Evolutionary conservation across 257 asterid genomes (phyloP).

Genomic region (Primulina tabacum): DNA sequence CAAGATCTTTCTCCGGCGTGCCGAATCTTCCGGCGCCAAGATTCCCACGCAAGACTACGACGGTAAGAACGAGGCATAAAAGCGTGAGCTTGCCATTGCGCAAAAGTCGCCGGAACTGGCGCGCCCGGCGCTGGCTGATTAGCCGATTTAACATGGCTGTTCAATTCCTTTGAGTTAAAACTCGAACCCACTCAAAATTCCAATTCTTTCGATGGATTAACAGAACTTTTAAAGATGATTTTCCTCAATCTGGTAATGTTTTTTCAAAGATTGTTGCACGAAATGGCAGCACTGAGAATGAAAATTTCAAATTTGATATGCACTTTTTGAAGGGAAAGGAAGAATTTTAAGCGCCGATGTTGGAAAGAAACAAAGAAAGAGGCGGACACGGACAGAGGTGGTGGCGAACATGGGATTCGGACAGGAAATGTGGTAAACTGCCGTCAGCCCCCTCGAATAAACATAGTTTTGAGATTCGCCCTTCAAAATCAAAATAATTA

Average conservation of each 20-base stretch:
- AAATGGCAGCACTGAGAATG: neutral
- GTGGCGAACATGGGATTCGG: neutral
- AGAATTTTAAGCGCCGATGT: neutral
- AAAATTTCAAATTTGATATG: neutral
- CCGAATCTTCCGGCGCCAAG: conserved; percentile 89
- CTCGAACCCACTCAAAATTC: neutral
- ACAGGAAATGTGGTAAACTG: neutral
- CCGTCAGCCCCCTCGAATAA: no score
- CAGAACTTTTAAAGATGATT: neutral
- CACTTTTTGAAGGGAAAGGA: neutral
- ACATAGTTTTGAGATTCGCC: no score
- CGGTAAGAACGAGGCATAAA: conserved; percentile 66
- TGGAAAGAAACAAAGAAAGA: neutral
- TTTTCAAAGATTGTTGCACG: neutral
- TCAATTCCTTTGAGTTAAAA: conserved; percentile 6
- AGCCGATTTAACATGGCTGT: conserved; percentile 56
- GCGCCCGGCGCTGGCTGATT: conserved; percentile 51
- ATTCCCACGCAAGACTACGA: conserved; percentile 64
- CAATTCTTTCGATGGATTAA: neutral
- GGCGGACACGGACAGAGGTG: neutral
- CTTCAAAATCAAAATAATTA: neutral
- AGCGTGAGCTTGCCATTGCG: conserved; percentile 70
- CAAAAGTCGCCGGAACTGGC: conserved; percentile 56
- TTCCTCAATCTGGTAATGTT: neutral
- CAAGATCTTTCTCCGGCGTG: conserved; percentile 80